Base-by-base conservation (phyloP, 176 grass and related monocot genomes). In the Oryza nivara region DNA sequence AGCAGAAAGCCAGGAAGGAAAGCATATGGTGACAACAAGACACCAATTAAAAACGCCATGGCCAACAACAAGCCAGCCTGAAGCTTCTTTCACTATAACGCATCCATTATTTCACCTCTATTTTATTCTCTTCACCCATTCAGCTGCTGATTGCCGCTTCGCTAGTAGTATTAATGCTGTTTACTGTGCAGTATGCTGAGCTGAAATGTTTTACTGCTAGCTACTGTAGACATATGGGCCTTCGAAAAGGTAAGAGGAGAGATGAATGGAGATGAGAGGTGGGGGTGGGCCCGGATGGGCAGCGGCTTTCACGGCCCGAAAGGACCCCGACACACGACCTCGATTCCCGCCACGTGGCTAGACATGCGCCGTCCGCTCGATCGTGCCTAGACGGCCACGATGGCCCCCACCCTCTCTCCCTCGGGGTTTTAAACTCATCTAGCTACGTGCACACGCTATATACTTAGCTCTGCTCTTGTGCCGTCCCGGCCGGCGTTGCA, bases 31-130 rank as follows among this genome's bases (percentile, higher is more conserved):
- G 88, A 78, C 79, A 83, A 79, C 68, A 26, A 82, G 78, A 77
- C 72, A 67, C 12, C 43, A 72, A 68, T 54, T 73, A 23, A 58
- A 86, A 68, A 78, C 68, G 43, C 84, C 84, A 86, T 78, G 58
- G 82, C 45, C 43, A 16, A 16, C 43, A 16, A 16, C 68, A 54
- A n/a, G 20, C 69, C 54, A 15, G 20, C 69, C 54, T 73, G 63
- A 83, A 90, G 88, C 83, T 90, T 87, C 88, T 83, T 80, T 74
- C 68, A 72, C 79, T 77, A 65, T 72, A 64, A 20, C 47, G 38
- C 11, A 26, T 32, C 25, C 26, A 30, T 67, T 5, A 58, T 63
- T 9, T 9, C 2, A 2, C 7, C 65, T 36, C 2, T 34, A 16
- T 68, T 12, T 68, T 17, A 32, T 36, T 35, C 75, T 79, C 9